phyloP scores from a whole-genome alignment of 2,329 filamentous ascomycete species.

The Colletotrichum sidae region DNA sequence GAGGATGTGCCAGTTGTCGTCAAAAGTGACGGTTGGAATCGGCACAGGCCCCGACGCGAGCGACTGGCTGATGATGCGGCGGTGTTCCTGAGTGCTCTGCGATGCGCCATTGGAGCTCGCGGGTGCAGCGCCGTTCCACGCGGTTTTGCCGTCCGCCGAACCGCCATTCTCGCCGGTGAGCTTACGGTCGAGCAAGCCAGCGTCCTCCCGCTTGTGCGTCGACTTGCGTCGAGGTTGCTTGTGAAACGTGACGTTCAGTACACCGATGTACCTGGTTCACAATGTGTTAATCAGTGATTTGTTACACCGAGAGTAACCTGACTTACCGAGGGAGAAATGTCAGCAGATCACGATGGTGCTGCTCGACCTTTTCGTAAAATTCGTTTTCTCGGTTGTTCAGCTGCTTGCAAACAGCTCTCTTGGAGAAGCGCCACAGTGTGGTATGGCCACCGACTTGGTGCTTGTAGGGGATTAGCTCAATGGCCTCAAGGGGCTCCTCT shows the following conservation, averaged over 20 bases:
- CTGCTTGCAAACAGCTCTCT: conserved; percentile 96
- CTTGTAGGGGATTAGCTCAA: conserved; percentile 95
- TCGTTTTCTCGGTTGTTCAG: conserved; percentile 98
- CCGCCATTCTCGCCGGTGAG: conserved; percentile 26
- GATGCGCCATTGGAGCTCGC: conserved; percentile 5
- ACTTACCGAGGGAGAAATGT: conserved; percentile 87
- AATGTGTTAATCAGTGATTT: conserved; percentile 1
- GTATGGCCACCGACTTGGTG: conserved; percentile 98
- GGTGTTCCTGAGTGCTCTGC: conserved; percentile 40
- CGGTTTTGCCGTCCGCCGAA: conserved; percentile 3
- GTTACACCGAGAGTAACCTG: conserved; percentile 5
- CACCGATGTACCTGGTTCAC: conserved; percentile 86
- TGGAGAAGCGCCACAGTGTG: conserved; percentile 94
- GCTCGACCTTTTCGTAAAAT: conserved; percentile 97
- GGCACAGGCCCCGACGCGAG: conserved; percentile 73
- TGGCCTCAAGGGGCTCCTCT: conserved; percentile 81
- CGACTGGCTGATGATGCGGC: conserved; percentile 76
- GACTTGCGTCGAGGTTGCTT: conserved; percentile 79
- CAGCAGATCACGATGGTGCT: conserved; percentile 87
- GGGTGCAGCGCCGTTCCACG: background rate
- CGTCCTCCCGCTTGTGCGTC: conserved; percentile 62
- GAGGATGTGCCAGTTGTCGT: conserved; percentile 94
- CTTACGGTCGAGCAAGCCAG: conserved; percentile 41
- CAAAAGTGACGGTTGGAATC: conserved; percentile 90
- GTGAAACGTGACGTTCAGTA: conserved; percentile 94